phyloP scores from a whole-genome alignment of 192 early-diverging fungal genomes.

The Lunasporangiospora selenospora region DNA sequence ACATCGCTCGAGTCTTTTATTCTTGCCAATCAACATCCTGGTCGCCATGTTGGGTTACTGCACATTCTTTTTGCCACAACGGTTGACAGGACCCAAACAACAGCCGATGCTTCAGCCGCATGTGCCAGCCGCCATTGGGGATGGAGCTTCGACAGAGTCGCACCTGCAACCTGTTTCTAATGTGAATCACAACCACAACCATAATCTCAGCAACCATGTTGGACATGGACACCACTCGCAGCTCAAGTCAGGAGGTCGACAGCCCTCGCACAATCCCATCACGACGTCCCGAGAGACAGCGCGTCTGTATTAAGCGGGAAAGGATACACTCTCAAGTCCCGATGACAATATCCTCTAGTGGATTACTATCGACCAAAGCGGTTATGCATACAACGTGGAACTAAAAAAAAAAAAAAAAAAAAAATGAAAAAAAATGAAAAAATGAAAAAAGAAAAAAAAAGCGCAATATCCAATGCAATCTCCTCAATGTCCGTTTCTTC shows the following conservation, averaged over 20 bases:
- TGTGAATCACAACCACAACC: too few relatives aligned
- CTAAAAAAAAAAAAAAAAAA: too few relatives aligned
- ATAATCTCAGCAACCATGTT: too few relatives aligned
- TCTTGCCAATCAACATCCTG: conserved; percentile 61
- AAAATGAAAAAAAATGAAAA: too few relatives aligned
- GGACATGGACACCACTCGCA: conserved; percentile 1
- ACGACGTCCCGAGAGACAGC: conserved; percentile 30
- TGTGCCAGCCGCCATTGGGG: conserved; percentile 28
- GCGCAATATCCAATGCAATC: too few relatives aligned
- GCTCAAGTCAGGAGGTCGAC: conserved; percentile 9
- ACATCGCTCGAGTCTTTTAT: conserved; percentile 44
- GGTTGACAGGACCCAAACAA: conserved; percentile 27
- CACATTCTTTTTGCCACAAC: conserved; percentile 48
- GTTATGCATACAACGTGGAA: too few relatives aligned
- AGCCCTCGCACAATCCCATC: conserved; percentile 41
- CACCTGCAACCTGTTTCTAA: neutral
- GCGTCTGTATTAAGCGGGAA: conserved; percentile 30
- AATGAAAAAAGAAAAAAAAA: too few relatives aligned
- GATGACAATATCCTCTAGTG: too few relatives aligned
- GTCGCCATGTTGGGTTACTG: conserved; percentile 50
- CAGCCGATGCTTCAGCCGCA: conserved; percentile 43
- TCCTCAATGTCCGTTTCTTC: too few relatives aligned
- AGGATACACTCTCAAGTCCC: too few relatives aligned
- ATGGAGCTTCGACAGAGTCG: conserved; percentile 19
- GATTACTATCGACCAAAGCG: too few relatives aligned